phyloP scores from a whole-genome alignment of 345 rosid genomes.

The Eucalyptus paniculata region DNA sequence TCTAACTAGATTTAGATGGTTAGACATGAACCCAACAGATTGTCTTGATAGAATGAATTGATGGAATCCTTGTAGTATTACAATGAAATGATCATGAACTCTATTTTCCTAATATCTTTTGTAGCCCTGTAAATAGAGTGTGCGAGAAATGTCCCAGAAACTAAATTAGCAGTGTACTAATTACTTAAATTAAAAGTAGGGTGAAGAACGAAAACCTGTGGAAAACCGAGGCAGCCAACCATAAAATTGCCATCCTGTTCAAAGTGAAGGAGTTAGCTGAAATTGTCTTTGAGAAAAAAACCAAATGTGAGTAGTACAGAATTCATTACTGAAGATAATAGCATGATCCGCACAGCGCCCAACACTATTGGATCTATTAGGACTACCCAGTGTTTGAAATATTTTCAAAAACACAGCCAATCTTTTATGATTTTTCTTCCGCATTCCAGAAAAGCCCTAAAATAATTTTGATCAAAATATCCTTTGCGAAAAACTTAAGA shows the following conservation, averaged over 20 bases:
- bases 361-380: neutral
- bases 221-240: conserved; percentile 90
- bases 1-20: neutral
- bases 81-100: neutral
- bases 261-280: neutral
- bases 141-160: neutral
- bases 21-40: neutral
- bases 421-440: neutral
- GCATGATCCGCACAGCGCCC: neutral
- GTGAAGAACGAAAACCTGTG: conserved; percentile 45
- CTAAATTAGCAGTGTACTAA: neutral
- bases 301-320: neutral
- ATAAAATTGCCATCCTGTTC: conserved; percentile 82
- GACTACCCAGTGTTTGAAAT: neutral
- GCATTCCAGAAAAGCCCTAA: neutral
- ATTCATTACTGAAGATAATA: neutral
- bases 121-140: neutral
- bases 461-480: neutral
- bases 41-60: neutral
- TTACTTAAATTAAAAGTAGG: neutral
- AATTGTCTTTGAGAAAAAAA: neutral
- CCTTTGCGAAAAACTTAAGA: neutral
- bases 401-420: neutral
- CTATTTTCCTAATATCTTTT: neutral
- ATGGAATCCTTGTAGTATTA: neutral